Conservation (phyloP, 441 rosid genomes). For the Populus hybrid region DNA sequence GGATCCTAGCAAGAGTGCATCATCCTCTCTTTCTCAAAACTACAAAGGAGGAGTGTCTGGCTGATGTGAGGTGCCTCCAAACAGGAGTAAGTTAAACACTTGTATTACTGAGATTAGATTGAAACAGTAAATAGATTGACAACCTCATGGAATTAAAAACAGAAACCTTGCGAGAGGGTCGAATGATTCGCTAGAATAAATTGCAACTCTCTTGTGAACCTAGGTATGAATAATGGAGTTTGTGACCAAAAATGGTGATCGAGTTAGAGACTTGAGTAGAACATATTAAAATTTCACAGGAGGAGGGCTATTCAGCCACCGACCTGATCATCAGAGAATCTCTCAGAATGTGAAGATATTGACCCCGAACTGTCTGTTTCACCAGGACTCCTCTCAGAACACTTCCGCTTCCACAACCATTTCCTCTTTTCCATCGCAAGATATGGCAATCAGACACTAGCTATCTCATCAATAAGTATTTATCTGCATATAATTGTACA, state of each 20-base stretch:
- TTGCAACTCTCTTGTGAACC: not conserved
- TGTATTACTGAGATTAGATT: not conserved
- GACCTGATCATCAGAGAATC: conserved; percentile 72
- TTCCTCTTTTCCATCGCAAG: conserved; percentile 63
- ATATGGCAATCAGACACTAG: conserved; percentile 6
- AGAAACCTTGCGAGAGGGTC: not conserved
- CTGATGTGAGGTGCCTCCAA: not conserved
- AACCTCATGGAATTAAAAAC: not conserved
- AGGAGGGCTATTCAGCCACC: conserved; percentile 3
- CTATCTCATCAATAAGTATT: conserved; percentile 6
- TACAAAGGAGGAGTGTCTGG: not conserved
- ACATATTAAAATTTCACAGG: not conserved
- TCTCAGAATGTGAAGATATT: conserved; percentile 61
- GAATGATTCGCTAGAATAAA: not conserved
- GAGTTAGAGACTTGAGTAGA: not conserved
- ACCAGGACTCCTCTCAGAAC: conserved; percentile 67
- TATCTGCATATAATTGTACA: conserved; percentile 29
- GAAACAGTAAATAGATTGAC: conserved; percentile 1
- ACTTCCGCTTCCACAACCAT: conserved; percentile 69
- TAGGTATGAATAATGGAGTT: not conserved
- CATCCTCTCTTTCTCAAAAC: not conserved
- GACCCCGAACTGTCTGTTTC: conserved; percentile 72
- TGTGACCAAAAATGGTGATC: not conserved
- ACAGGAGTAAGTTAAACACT: not conserved
- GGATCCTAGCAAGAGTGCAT: not conserved